Evolutionary conservation across 148 eudicot species (phyloP), one percentile per base, ranked within the genome.

Genomic region (Drosera capensis): DNA sequence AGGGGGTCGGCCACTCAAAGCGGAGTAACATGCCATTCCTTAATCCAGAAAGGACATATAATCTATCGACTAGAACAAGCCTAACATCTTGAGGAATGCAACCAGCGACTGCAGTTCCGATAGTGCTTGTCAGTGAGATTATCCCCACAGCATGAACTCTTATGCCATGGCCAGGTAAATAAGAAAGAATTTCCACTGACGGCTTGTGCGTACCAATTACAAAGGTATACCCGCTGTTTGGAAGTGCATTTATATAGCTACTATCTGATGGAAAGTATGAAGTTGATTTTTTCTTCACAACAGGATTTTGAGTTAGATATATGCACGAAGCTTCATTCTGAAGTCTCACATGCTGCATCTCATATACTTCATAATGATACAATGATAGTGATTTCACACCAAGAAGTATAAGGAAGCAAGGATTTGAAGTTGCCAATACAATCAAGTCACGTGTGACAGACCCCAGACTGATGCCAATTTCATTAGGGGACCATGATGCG

Each of bases 151-250:
- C 94, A 55, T 74, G 67, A 61, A 71, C 64, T 56, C 63, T 64
- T 40, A 83, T 63, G 51, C 94, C 94, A 66, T 65, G 68, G 49
- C 77, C 73, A 20, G 44, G 66, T 41, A 55, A 40, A 67, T 74
- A 83, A 29, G 79, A 77, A 39, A 88, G 21, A 40, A 88, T 67
- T 69, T 88, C 97, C 40, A 88, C 92, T 18, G 97, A 88, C 62
- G 97, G 97, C 60, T 71, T 88, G 58, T 88, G 97, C 12, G 97
- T 83, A 41, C 97, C 97, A 60, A 88, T 75, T 41, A 83, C 83
- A 65, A 88, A 72, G 20, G 59, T 54, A 25, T 62, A 46, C 70
- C 72, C 48, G 55, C 23, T 56, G 66, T 37, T 47, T 11, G 79
- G 69, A 59, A 64, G 51, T 41, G 74, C 40, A 52, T 45, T 3